phyloP scores from a whole-genome alignment of 106 monocot species.

The Amphibolis antarctica region DNA sequence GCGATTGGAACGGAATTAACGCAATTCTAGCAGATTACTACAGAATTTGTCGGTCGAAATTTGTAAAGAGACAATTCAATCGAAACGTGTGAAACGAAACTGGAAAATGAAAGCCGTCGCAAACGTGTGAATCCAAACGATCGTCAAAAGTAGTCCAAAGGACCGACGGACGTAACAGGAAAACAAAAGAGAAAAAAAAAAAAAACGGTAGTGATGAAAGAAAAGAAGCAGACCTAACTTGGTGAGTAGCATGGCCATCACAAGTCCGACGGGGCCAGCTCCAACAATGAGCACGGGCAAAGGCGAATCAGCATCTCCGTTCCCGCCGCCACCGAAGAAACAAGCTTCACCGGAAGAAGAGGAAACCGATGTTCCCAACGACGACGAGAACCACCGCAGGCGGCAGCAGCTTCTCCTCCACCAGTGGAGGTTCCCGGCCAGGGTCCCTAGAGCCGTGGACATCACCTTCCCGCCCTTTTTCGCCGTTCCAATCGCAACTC shows the following conservation, averaged over 20 bases:
- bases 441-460: too few relatives aligned
- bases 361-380: background rate
- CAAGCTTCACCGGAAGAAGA: background rate
- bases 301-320: conserved; percentile 12
- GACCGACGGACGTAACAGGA: background rate
- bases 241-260: conserved; percentile 76
- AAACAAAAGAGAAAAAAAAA: background rate
- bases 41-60: too few relatives aligned
- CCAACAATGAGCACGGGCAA: conserved; percentile 89
- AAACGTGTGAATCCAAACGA: background rate
- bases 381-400: background rate
- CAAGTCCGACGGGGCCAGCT: conserved; percentile 89
- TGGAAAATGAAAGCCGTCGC: background rate
- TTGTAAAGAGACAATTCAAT: too few relatives aligned
- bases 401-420: background rate
- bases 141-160: background rate
- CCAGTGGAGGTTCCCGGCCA: too few relatives aligned
- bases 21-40: too few relatives aligned
- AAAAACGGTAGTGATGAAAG: background rate
- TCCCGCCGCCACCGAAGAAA: background rate
- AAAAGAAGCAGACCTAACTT: conserved; percentile 52
- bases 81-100: too few relatives aligned
- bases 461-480: too few relatives aligned
- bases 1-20: too few relatives aligned
- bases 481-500: too few relatives aligned